phyloP scores from a whole-genome alignment of 2,329 filamentous ascomycete genomes.

The Talaromyces verruculosus region DNA sequence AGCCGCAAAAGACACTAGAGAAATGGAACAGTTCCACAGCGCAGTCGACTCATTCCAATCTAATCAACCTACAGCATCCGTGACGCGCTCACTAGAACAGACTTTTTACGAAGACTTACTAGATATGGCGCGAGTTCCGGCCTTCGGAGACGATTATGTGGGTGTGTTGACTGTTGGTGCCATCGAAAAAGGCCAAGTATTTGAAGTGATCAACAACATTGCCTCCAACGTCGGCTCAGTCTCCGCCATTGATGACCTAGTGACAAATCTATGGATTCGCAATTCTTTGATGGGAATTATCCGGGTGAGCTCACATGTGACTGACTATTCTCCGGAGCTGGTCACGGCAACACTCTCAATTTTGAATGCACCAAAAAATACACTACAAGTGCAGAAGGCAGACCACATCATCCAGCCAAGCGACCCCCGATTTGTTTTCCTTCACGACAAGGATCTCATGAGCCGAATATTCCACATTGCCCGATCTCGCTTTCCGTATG shows the following conservation, averaged over 20 bases:
- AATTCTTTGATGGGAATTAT: constrained; percentile 68
- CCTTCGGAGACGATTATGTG: constrained; percentile 49
- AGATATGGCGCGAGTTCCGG: constrained; percentile 44
- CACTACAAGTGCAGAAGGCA: constrained; percentile 24
- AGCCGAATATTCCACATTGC: constrained; percentile 65
- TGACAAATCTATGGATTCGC: constrained; percentile 64
- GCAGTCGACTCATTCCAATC: constrained; percentile 44
- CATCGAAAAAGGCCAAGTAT: constrained; percentile 49
- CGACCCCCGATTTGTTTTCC: constrained; percentile 53
- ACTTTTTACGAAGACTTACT: constrained; percentile 51
- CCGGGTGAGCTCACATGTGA: constrained; percentile 63
- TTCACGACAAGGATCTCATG: constrained; percentile 59
- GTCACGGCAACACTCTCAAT: constrained; percentile 66
- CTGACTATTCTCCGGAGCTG: constrained; percentile 72
- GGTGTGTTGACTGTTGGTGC: constrained; percentile 49
- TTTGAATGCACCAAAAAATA: constrained; percentile 49
- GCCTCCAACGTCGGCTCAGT: constrained; percentile 46
- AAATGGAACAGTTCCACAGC: constrained; percentile 44
- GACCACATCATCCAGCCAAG: constrained; percentile 25
- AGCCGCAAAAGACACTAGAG: constrained; percentile 57
- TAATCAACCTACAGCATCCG: constrained; percentile 35
- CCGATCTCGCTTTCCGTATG: constrained; percentile 78
- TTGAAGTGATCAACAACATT: constrained; percentile 49
- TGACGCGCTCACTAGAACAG: constrained; percentile 35
- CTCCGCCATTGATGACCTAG: constrained; percentile 52